These are phyloP conservation scores for Bjerkandera adusta DNA, from an alignment of 1,284 basidiomycete species.

Conservation along the genomic window DNA sequence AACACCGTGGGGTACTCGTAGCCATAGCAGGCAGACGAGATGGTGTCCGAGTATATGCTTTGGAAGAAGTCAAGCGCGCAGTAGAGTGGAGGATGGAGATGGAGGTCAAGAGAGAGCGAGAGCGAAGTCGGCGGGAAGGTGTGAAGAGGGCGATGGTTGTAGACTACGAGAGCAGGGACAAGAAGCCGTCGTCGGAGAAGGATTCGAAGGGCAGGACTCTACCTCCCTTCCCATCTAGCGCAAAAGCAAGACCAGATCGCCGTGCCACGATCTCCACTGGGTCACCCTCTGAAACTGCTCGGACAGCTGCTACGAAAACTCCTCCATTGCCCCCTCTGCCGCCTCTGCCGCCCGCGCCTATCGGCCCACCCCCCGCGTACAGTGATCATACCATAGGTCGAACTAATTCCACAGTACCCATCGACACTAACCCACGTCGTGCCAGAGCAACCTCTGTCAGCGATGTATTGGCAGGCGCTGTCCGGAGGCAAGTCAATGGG, in stretches of 20 bases:
- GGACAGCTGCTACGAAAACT: constrained; percentile 23
- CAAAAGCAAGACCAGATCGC: constrained; percentile 22
- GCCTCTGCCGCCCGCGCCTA: constrained; percentile 32
- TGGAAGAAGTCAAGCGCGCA: constrained; percentile 78
- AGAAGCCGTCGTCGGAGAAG: constrained; percentile 26
- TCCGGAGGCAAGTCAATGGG: no score
- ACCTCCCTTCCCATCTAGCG: constrained; percentile 17
- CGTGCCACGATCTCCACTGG: constrained; percentile 25
- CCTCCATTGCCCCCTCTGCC: constrained; percentile 20
- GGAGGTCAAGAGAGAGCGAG: constrained; percentile 71
- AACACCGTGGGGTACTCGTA: constrained; percentile 80
- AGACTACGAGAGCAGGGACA: constrained; percentile 22
- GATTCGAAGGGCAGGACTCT: constrained; percentile 41
- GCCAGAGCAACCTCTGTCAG: constrained; percentile 56
- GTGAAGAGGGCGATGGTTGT: constrained; percentile 45
- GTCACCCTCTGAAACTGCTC: constrained; percentile 17
- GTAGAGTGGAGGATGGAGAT: constrained; percentile 83
- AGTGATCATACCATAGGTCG: constrained; percentile 20
- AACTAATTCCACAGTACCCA: constrained; percentile 30
- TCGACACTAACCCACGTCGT: constrained; percentile 29
- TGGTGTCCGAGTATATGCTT: constrained; percentile 79
- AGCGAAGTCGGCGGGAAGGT: constrained; percentile 62
- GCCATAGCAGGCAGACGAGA: constrained; percentile 81
- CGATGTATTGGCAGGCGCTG: constrained; percentile 51
- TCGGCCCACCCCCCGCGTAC: constrained; percentile 58